Base-by-base conservation (phyloP, 1,139 yeast genomes). In the Pichia sp. region DNA sequence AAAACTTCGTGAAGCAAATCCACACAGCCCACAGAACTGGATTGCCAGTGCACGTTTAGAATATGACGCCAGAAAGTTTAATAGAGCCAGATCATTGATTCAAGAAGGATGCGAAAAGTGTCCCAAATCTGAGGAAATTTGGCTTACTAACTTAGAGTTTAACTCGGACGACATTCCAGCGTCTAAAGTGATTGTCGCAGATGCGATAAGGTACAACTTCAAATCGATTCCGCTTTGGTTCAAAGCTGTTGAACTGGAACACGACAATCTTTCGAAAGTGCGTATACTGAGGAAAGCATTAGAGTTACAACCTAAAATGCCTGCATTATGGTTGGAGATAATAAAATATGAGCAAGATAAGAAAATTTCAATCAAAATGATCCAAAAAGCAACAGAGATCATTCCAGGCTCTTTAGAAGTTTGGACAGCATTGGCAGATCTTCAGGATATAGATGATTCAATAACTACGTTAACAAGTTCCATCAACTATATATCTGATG, bases 41-140 rank as follows among this genome's bases (percentile, higher is more conserved):
- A 87, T 93, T 33, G 90, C 95, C 0, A 81, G 92, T 42, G 95
- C 97, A 0, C 71, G 91, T 50, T 68, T 91, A 10, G 98, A 93
- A 66, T 87, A 83, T 59, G 80, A 78, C 51, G 86, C 85, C 1
- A 75, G 76, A 45, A 83, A 83, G 54, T 74, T 74, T 56, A 72
- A 72, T 6, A 71, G 72, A 30, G 97, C 99, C 0, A 78, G 79
- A 57, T 71, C 72, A 41, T 61, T 87, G 12, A 84, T 91, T 5
- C 76, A 75, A 33, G 82, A 88, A 64, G 99, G 96, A 1, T 88
- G 97, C 66, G 75, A 73, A 7, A 74, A 73, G 50, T 81, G 92
- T 57, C 91, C 93, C 0, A 74, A 73, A 49, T 80, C 74, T 63
- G 95, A 85, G 59, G 87, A 83, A 17, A 74, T 91, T 0, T 93